Evolutionary conservation across 768 basidiomycete species (phyloP).

Genomic region (Podaxis rugospora): DNA sequence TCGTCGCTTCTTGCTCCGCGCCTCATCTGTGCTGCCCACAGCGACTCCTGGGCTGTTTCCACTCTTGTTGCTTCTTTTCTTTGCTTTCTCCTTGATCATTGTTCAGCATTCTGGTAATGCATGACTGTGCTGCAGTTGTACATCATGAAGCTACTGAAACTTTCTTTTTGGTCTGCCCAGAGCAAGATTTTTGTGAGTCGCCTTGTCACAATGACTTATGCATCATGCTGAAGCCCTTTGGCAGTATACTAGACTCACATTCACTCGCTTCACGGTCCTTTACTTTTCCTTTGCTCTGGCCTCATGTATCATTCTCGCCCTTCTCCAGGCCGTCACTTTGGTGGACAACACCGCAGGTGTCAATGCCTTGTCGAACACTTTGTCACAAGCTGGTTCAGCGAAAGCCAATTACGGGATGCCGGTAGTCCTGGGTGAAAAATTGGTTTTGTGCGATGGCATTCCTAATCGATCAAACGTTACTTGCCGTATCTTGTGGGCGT

Average conservation of each 20-base stretch:
- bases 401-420: constrained; percentile 21
- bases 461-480: constrained; percentile 25
- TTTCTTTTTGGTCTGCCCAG: constrained; percentile 18
- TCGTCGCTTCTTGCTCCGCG: background rate
- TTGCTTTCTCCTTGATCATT: background rate
- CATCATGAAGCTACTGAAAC: constrained; percentile 16
- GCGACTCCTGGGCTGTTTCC: background rate
- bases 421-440: constrained; percentile 18
- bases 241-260: constrained; percentile 44
- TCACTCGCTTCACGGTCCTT: constrained; percentile 42
- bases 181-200: constrained; percentile 26
- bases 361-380: constrained; percentile 18
- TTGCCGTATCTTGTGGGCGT: constrained; percentile 17
- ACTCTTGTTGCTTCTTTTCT: background rate
- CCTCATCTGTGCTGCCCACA: background rate
- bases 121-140: background rate
- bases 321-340: constrained; percentile 36
- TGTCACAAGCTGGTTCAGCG: constrained; percentile 21
- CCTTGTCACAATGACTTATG: background rate
- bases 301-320: constrained; percentile 34
- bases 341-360: constrained; percentile 31
- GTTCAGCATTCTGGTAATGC: constrained; percentile 4
- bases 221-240: background rate
- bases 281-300: constrained; percentile 45
- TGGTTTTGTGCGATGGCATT: constrained; percentile 36